These are phyloP conservation scores for Xylaria flabelliformis DNA, from an alignment of 495 filamentous ascomycete genomes.

Conservation along the genomic window DNA sequence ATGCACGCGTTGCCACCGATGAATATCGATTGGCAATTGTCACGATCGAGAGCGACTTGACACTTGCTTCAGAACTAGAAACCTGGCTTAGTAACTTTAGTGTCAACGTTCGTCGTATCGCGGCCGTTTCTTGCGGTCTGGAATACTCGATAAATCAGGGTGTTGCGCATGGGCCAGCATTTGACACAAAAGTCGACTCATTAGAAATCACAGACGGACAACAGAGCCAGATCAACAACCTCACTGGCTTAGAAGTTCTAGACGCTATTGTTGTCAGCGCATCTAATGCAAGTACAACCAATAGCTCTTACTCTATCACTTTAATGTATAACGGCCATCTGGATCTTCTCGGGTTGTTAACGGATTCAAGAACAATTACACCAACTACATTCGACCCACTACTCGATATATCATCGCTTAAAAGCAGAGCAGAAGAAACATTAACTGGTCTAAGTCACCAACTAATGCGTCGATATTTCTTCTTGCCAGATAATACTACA, in stretches of 20 bases:
- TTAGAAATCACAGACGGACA: background rate
- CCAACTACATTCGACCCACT: background rate
- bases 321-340: too few relatives aligned
- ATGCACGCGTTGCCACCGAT: background rate
- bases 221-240: background rate
- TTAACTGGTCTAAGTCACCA: background rate
- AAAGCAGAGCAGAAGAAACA: background rate
- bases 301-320: too few relatives aligned
- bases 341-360: background rate
- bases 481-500: background rate
- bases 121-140: background rate
- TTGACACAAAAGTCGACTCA: conserved; percentile 6
- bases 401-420: background rate
- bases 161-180: background rate
- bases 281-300: background rate
- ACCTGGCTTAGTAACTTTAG: background rate
- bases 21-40: background rate
- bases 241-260: background rate
- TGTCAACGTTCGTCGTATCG: background rate
- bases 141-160: conserved; percentile 11
- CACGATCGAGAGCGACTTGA: background rate
- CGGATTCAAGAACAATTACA: background rate
- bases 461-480: conserved; percentile 1
- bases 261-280: background rate
- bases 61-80: too few relatives aligned